Conservation (phyloP, 2,329 filamentous ascomycete species). For the Colletotrichum destructivum region DNA sequence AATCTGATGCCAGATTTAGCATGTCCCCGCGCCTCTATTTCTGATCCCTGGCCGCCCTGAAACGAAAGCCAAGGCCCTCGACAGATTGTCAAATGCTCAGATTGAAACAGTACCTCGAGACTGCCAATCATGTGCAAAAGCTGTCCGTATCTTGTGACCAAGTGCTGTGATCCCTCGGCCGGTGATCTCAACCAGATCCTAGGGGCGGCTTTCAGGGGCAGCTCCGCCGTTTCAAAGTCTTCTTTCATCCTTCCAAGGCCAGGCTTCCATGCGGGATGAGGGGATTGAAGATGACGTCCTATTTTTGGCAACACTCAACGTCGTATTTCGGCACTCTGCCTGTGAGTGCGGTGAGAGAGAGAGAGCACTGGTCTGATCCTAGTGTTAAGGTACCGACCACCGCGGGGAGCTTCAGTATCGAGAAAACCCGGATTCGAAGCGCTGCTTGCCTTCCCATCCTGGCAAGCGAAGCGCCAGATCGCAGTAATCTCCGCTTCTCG, state of each 20-base stretch:
- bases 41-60: slow-evolving; percentile 29
- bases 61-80: slow-evolving; percentile 27
- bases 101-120: slow-evolving; percentile 14
- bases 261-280: slow-evolving; percentile 14
- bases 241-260: slow-evolving; percentile 26
- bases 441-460: not conserved
- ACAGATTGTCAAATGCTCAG: slow-evolving; percentile 22
- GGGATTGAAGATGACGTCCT: slow-evolving; percentile 21
- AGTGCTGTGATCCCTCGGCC: slow-evolving; percentile 11
- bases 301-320: slow-evolving; percentile 28
- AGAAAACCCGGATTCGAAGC: not conserved
- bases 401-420: slow-evolving; percentile 3
- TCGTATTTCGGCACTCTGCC: slow-evolving; percentile 28
- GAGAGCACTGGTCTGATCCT: not conserved
- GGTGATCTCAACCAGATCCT: slow-evolving; percentile 31
- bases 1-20: slow-evolving; percentile 33
- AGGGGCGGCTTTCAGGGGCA: slow-evolving; percentile 21
- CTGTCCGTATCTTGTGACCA: not conserved
- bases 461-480: slow-evolving; percentile 28
- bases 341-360: not conserved
- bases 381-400: not conserved
- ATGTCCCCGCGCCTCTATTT: slow-evolving; percentile 17
- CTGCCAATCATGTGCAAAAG: slow-evolving; percentile 3
- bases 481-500: slow-evolving; percentile 35
- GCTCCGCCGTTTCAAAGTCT: slow-evolving; percentile 33